Evolutionary conservation across 257 asterid genomes (phyloP), one percentile per base, ranked within the genome.

Genomic region (Craterostigma plantagineum): DNA sequence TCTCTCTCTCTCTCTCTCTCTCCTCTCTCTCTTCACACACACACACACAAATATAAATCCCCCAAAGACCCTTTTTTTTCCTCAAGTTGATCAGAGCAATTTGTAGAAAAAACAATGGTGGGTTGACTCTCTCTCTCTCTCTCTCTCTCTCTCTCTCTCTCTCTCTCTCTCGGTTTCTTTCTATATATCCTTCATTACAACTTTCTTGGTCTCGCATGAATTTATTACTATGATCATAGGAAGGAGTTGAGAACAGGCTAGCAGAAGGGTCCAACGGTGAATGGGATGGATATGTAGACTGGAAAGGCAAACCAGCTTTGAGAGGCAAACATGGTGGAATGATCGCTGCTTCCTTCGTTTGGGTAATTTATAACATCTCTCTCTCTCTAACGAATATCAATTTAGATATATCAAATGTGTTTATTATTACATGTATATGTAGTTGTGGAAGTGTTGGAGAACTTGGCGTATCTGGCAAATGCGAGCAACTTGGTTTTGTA

Each of bases 361-460:
- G 81, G 61, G 93, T 94, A 77, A 50, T 54, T 1, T 11, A 2
- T 9, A 16, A 18, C 14, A 33, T 18, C 34, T 10, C 14, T 13
- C 16, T 39, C 9, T 9, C 15, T 7, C 16, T 43, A n/a, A n/a
- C n/a, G n/a, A n/a, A n/a, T n/a, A n/a, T n/a, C n/a, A 11, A 7
- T 9, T 1, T 43, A 9, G 1, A 4, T 43, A n/a, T 11, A 14
- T 43, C 7, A 1, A 3, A 14, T 14, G 9, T n/a, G 4, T 8
- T 5, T 18, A 11, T 7, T 2, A 42, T 0, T 38, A 5, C 7
- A 4, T 10, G 10, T 12, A 6, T 18, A 16, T n/a, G n/a, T 54
- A 87, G 97, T 66, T 57, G 95, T 64, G 82, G 97, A 87, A 69
- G 64, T 76, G 15, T 9, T 87, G 80, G 97, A 87, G 76, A 87